Conservation (phyloP, 163 green algal species). For the Chlamydomonas reinhardtii region DNA sequence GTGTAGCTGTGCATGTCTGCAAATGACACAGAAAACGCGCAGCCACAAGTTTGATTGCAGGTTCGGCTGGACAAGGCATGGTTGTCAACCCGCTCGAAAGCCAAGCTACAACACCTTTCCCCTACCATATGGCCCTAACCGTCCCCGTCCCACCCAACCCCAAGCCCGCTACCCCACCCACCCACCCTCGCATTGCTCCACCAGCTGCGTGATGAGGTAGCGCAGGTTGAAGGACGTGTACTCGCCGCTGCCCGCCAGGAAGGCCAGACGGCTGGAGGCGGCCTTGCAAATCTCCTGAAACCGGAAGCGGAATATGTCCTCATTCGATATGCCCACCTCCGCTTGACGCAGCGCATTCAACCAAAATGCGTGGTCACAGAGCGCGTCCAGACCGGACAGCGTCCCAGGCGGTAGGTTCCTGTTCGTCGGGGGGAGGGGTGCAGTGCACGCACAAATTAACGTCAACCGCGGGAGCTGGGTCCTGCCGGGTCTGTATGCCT, state of each 20-base stretch:
- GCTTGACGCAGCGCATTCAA: constrained; percentile 16
- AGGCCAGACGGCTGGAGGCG: constrained; percentile 35
- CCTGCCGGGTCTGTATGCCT: too few relatives aligned
- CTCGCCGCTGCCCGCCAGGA: constrained; percentile 17
- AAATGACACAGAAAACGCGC: too few relatives aligned
- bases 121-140: too few relatives aligned
- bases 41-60: too few relatives aligned
- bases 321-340: constrained; percentile 23
- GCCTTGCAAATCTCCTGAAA: constrained; percentile 35
- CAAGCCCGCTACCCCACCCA: too few relatives aligned
- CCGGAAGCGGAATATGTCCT: not conserved
- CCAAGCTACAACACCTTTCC: too few relatives aligned
- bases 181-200: constrained; percentile 43
- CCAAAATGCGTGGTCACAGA: constrained; percentile 23
- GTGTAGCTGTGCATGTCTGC: constrained; percentile 52
- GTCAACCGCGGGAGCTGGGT: too few relatives aligned
- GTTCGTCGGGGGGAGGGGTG: not conserved
- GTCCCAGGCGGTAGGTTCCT: constrained; percentile 38
- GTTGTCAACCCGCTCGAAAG: too few relatives aligned
- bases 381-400: constrained; percentile 12
- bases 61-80: too few relatives aligned
- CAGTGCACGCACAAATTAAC: too few relatives aligned
- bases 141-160: too few relatives aligned
- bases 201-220: constrained; percentile 35
- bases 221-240: constrained; percentile 37